Evolutionary conservation across 2,329 filamentous ascomycete species (phyloP).

Genomic region (Emmonsia crescens): DNA sequence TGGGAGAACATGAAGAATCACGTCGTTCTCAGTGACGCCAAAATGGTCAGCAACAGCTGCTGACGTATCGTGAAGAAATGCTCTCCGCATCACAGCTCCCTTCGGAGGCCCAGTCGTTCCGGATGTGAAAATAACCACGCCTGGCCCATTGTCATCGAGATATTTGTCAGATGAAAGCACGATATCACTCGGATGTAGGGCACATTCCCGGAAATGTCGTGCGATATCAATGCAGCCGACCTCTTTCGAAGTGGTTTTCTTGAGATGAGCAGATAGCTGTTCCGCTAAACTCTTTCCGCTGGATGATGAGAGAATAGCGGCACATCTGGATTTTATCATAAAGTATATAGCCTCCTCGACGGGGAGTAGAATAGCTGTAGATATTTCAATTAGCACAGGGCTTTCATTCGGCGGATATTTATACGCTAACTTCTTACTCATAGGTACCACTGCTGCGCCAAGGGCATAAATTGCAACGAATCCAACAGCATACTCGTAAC

Average conservation of each 20-base stretch:
- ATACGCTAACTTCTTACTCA: conserved; percentile 14
- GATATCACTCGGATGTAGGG: conserved; percentile 7
- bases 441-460: conserved; percentile 38
- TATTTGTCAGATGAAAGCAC: conserved; percentile 17
- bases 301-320: conserved; percentile 29
- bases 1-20: conserved; percentile 23
- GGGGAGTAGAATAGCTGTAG: conserved; percentile 29
- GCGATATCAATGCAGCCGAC: conserved; percentile 6
- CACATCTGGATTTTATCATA: conserved; percentile 29
- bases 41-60: conserved; percentile 12
- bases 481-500: conserved; percentile 40
- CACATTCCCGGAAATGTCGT: background rate
- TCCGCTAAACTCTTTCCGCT: conserved; percentile 19
- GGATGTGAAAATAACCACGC: conserved; percentile 27
- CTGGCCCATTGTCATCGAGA: conserved; percentile 18
- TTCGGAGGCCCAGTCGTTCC: conserved; percentile 39
- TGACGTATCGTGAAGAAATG: conserved; percentile 10
- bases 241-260: conserved; percentile 15
- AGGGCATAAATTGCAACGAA: conserved; percentile 38
- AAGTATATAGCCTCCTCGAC: conserved; percentile 37
- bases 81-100: conserved; percentile 26
- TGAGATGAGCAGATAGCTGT: conserved; percentile 22
- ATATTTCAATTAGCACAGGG: background rate
- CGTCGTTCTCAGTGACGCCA: conserved; percentile 17
- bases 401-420: background rate